Base-by-base conservation (phyloP, 2,329 filamentous ascomycete species). In the Emmonsia crescens region DNA sequence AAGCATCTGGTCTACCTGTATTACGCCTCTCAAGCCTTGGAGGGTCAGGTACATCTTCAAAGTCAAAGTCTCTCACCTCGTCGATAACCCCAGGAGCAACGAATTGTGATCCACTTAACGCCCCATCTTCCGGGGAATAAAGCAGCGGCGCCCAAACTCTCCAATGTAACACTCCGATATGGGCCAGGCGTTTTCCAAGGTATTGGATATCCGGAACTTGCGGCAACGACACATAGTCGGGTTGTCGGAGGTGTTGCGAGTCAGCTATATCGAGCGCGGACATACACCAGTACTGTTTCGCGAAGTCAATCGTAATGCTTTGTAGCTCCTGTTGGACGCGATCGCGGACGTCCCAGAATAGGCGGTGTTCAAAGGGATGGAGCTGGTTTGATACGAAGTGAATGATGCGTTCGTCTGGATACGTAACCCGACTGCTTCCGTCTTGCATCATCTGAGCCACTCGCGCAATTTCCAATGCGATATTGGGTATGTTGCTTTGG, bases 131-230 rank as follows among this genome's bases (percentile, higher is more conserved):
- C 24, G 55, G n/a, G 9, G n/a, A 33, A 71, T 96, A 96, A 14
- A 88, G 85, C 60, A 96, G 78, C 1, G 84, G 83, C 1, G 84
- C 83, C 91, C 92, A 97, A 2, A 96, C 88, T 57, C 89, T 83
- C 91, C 92, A 96, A 74, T 96, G 91, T 29, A 97, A 77, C 5
- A 94, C 81, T 16, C 89, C 85, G 52, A 96, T 84, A 70, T 96
- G 93, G 5, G 90, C 87, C 58, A 96, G 80, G 54, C 89, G 85
- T 52, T 86, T 87, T 0, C 89, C 85, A 72, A 96, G 84, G 62
- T 72, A 70, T 57, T 77, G 74, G 3, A 67, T 49, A 49, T 49
- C 42, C 14, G 57, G 55, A 27, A 52, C 42, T 14, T 55, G 54
- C 29, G 64, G 66, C 10, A 54, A 57, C 9, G 36, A 60, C n/a